phyloP scores from a whole-genome alignment of 495 filamentous ascomycete genomes.

The Hyaloscypha finlandica region DNA sequence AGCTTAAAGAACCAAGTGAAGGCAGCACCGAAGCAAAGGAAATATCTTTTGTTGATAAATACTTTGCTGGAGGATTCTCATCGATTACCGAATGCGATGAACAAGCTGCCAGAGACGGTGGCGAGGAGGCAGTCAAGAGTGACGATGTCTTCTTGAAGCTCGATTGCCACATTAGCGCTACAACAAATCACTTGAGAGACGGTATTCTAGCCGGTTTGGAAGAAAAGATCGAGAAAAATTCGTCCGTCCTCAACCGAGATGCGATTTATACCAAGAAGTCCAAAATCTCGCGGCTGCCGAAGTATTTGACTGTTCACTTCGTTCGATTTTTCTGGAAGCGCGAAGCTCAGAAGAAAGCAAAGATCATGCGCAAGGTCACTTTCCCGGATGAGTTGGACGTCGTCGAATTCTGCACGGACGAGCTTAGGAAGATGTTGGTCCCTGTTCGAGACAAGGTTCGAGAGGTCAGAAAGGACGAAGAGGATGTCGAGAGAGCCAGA shows the following conservation, averaged over 20 bases:
- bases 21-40: slow-evolving; percentile 45
- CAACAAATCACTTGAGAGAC: slow-evolving; percentile 87
- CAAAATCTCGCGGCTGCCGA: slow-evolving; percentile 83
- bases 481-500: slow-evolving; percentile 82
- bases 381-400: slow-evolving; percentile 92
- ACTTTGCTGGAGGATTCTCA: slow-evolving; percentile 78
- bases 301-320: slow-evolving; percentile 95
- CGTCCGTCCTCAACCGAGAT: slow-evolving; percentile 73
- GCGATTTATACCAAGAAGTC: slow-evolving; percentile 87
- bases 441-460: slow-evolving; percentile 94
- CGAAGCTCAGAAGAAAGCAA: slow-evolving; percentile 93
- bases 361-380: slow-evolving; percentile 98
- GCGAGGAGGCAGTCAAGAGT: slow-evolving; percentile 65
- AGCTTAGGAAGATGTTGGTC: slow-evolving; percentile 77
- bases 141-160: slow-evolving; percentile 88
- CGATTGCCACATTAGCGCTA: slow-evolving; percentile 86
- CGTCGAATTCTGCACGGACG: slow-evolving; percentile 93
- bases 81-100: slow-evolving; percentile 83
- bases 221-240: slow-evolving; percentile 90
- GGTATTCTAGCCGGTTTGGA: slow-evolving; percentile 78
- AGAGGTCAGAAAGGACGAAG: slow-evolving; percentile 91
- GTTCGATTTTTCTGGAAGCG: slow-evolving; percentile 98
- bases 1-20: slow-evolving; percentile 51
- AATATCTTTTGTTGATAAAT: slow-evolving; percentile 83
- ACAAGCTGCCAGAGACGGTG: slow-evolving; percentile 68